Percentiles rank a stretch among this genome's conserved stretches.
Evolutionary conservation across 345 rosid species (phyloP).

Genomic region (Melaleuca alternifolia): DNA sequence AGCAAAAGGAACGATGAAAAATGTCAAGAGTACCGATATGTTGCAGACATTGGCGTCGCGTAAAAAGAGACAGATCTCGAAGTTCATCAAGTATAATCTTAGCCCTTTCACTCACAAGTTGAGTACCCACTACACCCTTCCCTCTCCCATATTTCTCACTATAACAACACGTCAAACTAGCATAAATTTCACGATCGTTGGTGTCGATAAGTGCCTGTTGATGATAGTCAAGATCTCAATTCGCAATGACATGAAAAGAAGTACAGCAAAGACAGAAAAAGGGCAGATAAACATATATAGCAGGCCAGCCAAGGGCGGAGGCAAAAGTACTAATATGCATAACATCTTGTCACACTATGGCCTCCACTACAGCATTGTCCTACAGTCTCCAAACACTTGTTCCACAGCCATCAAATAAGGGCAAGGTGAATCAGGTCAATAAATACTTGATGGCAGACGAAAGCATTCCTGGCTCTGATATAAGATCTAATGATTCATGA

Average conservation of each 20-base stretch:
- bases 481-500: background rate
- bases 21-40: slow-evolving; percentile 50
- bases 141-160: slow-evolving; percentile 36
- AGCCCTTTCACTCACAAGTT: slow-evolving; percentile 77
- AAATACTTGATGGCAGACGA: background rate
- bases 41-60: slow-evolving; percentile 61
- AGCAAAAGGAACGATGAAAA: background rate
- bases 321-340: background rate
- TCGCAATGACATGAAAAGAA: background rate
- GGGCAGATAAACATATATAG: background rate
- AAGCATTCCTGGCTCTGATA: background rate
- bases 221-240: slow-evolving; percentile 1
- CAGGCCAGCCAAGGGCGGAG: background rate
- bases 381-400: background rate
- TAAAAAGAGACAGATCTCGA: slow-evolving; percentile 53
- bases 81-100: slow-evolving; percentile 86
- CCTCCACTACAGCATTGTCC: background rate
- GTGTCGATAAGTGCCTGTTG: slow-evolving; percentile 71
- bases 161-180: slow-evolving; percentile 52
- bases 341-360: background rate
- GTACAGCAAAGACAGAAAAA: background rate
- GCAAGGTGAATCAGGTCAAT: background rate
- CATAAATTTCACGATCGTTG: slow-evolving; percentile 69
- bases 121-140: slow-evolving; percentile 79
- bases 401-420: background rate